Base-by-base conservation (phyloP, 371 early-diverging fungal species). In the Basidiobolus meristosporus region DNA sequence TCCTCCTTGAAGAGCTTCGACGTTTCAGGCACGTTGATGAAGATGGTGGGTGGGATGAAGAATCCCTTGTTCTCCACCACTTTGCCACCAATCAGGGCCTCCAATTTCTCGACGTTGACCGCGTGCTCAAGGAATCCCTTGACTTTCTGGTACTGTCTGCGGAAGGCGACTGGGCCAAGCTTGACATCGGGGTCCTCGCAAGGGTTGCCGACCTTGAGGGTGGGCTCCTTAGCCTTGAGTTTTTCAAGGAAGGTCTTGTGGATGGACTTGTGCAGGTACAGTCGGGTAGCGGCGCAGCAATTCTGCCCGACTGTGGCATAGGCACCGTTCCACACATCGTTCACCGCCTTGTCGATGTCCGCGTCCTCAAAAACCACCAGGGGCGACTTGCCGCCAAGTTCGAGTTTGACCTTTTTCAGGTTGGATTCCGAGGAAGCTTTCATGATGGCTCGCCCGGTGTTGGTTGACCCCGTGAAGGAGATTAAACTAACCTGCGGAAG, bases 321-420 rank as follows among this genome's bases (percentile, higher is more conserved):
- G 47, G 73, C 70, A 42, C 78, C 88, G 10, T 62, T 66, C 46
- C 63, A 55, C 9, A 76, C 70, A 44, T 68, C 65, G 35, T 61
- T 60, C 12, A 84, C 82, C 5, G 86, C 86, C 36, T 63, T 58
- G 14, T 76, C 74, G 29, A 90, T 46, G 47, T 90, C 80, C 2
- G 82, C 86, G 50, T 85, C 88, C 4, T 68, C 73, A 56, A 77
- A 82, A 11, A 91, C 79, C 34, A 90, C 81, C 43, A 77, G 67
- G 0, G 90, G 81, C 17, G 74, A 75, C 62, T 92, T 92, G 40
- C 93, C 93, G 37, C 92, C 92, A 16, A 91, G 72, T 56, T 91
- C 92, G 18, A 91, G 71, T 22, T 77, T 68, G 18, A 82, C 65
- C 14, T 68, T 56, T 53, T 85, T 84, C 36, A 87, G 65, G 30